phyloP scores from a whole-genome alignment of 768 basidiomycete species.

The Mycena latifolia region DNA sequence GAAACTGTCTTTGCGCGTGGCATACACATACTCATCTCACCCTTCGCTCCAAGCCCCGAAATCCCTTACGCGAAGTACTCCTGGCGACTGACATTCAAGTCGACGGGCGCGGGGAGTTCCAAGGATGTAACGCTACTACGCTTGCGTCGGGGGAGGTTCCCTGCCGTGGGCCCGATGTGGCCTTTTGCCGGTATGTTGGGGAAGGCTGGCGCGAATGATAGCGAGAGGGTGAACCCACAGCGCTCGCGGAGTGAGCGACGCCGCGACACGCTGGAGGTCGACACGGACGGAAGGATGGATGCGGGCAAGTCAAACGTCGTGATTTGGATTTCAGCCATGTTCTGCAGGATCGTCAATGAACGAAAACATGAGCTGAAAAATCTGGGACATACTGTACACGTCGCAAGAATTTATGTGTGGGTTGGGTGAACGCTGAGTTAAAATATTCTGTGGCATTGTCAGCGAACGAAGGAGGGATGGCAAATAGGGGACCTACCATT shows the following conservation, averaged over 20 bases:
- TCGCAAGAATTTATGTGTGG: too few relatives aligned
- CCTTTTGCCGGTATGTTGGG: slow-evolving; percentile 7
- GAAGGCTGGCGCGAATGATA: background rate
- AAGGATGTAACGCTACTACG: slow-evolving; percentile 24
- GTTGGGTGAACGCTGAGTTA: too few relatives aligned
- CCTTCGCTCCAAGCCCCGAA: too few relatives aligned
- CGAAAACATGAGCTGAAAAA: too few relatives aligned
- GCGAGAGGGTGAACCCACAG: slow-evolving; percentile 1
- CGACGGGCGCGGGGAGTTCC: slow-evolving; percentile 1
- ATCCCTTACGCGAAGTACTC: slow-evolving; percentile 1
- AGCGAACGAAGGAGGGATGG: too few relatives aligned
- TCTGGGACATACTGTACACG: too few relatives aligned
- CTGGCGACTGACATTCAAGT: background rate
- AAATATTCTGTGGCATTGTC: too few relatives aligned
- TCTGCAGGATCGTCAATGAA: too few relatives aligned
- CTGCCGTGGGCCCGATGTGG: slow-evolving; percentile 10
- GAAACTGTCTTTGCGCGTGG: too few relatives aligned
- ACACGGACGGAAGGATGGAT: background rate
- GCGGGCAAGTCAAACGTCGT: background rate
- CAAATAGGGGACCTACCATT: too few relatives aligned
- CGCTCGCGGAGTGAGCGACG: slow-evolving; percentile 6
- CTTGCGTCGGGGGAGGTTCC: slow-evolving; percentile 27
- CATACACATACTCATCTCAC: too few relatives aligned
- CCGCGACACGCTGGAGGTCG: background rate
- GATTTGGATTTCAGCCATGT: background rate